phyloP scores from a whole-genome alignment of 371 early-diverging fungal genomes.

The Choanephora cucurbitarum region DNA sequence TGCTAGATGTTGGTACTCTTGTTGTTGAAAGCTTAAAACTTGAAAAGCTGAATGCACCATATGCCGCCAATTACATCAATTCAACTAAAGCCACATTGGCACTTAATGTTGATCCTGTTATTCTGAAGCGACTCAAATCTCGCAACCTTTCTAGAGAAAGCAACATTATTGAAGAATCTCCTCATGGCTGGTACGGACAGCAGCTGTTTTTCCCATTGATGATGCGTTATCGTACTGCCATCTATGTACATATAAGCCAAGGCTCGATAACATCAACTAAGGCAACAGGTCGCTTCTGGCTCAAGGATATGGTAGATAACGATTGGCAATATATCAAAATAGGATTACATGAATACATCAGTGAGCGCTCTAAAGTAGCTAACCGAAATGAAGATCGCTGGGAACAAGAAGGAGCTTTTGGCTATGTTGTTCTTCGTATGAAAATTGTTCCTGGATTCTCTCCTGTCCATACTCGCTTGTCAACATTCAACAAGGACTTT shows the following conservation, averaged over 20 bases:
- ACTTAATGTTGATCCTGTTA: conserved; percentile 39
- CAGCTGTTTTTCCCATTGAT: conserved; percentile 38
- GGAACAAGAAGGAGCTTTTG: conserved; percentile 26
- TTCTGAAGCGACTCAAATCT: conserved; percentile 29
- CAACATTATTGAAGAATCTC: not conserved
- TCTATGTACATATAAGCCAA: conserved; percentile 40
- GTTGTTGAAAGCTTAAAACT: conserved; percentile 32
- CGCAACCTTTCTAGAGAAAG: conserved; percentile 15
- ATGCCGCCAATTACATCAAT: conserved; percentile 5
- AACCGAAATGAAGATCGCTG: conserved; percentile 43
- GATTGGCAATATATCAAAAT: conserved; percentile 37
- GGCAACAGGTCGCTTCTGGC: conserved; percentile 43
- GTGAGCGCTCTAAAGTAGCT: conserved; percentile 33
- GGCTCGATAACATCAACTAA: conserved; percentile 23
- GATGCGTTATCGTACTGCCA: conserved; percentile 45
- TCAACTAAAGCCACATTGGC: conserved; percentile 30
- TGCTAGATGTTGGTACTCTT: conserved; percentile 41
- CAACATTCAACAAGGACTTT: conserved; percentile 34
- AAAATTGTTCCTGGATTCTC: conserved; percentile 45
- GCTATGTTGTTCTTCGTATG: conserved; percentile 28
- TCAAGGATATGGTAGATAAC: conserved; percentile 31
- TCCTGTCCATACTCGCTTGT: conserved; percentile 39
- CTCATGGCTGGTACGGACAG: conserved; percentile 29
- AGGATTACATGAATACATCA: conserved; percentile 22
- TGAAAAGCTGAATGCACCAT: conserved; percentile 23